Evolutionary conservation across 805 yeast species (phyloP).

Genomic region (Candida yuanshanica): DNA sequence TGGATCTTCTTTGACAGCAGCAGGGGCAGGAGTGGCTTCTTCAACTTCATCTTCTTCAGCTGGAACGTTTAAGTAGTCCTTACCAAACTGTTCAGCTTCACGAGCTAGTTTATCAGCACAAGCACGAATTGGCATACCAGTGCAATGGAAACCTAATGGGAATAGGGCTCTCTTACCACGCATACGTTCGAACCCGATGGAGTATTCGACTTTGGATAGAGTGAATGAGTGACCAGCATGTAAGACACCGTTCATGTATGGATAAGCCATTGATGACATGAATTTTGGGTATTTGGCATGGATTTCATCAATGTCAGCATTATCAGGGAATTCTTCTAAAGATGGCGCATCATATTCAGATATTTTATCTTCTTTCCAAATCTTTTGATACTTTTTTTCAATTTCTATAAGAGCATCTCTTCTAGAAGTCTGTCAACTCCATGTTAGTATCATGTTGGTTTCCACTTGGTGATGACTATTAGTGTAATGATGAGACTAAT

Average conservation of each 20-base stretch:
- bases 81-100: slow-evolving; percentile 88
- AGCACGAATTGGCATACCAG: slow-evolving; percentile 97
- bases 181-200: slow-evolving; percentile 92
- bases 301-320: slow-evolving; percentile 58
- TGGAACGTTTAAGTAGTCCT: slow-evolving; percentile 65
- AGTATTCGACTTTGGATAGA: slow-evolving; percentile 86
- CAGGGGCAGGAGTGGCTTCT: slow-evolving; percentile 28
- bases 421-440: slow-evolving; percentile 63
- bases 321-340: slow-evolving; percentile 53
- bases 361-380: slow-evolving; percentile 82
- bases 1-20: slow-evolving; percentile 55
- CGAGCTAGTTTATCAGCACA: slow-evolving; percentile 93
- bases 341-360: slow-evolving; percentile 90
- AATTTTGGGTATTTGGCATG: slow-evolving; percentile 79
- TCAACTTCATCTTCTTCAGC: slow-evolving; percentile 48
- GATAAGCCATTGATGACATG: slow-evolving; percentile 94
- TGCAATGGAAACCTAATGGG: slow-evolving; percentile 98
- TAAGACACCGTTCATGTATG: slow-evolving; percentile 97
- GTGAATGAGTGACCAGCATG: slow-evolving; percentile 98
- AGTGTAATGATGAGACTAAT: background rate
- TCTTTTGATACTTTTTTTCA: slow-evolving; percentile 80
- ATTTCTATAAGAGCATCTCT: slow-evolving; percentile 88
- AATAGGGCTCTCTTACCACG: slow-evolving; percentile 86
- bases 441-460: slow-evolving; percentile 4
- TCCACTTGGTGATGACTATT: background rate